phyloP scores from a whole-genome alignment of 1,284 basidiomycete species.

The Austroboletus niveus region DNA sequence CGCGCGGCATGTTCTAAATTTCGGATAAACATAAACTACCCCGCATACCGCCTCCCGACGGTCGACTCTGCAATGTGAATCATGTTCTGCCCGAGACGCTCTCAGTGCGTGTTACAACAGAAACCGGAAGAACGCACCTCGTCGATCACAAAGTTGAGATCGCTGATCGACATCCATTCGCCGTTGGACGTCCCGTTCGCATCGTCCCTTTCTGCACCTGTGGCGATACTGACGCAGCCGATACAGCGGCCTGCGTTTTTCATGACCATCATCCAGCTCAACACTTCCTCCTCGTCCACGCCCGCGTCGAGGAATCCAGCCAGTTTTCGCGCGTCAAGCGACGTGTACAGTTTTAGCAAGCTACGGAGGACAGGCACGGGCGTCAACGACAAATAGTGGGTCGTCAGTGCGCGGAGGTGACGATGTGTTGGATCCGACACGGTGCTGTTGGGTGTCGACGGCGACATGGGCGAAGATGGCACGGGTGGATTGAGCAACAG shows the following conservation, averaged over 20 bases:
- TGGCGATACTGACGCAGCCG: slow-evolving; percentile 29
- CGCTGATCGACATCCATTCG: slow-evolving; percentile 85
- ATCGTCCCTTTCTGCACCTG: slow-evolving; percentile 37
- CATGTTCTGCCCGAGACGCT: slow-evolving; percentile 67
- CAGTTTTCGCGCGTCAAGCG: slow-evolving; percentile 88
- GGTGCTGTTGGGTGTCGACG: slow-evolving; percentile 14
- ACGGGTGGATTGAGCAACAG: slow-evolving; percentile 46
- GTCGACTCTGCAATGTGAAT: slow-evolving; percentile 95
- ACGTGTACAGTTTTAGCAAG: slow-evolving; percentile 95
- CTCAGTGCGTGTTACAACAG: slow-evolving; percentile 1
- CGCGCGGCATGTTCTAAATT: slow-evolving; percentile 89
- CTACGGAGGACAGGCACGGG: slow-evolving; percentile 85
- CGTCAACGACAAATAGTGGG: slow-evolving; percentile 79
- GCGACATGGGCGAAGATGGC: slow-evolving; percentile 27
- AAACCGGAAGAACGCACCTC: slow-evolving; percentile 53
- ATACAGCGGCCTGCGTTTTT: slow-evolving; percentile 71
- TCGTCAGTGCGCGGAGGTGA: slow-evolving; percentile 56
- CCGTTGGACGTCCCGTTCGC: slow-evolving; percentile 71
- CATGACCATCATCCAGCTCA: slow-evolving; percentile 91
- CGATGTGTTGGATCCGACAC: slow-evolving; percentile 79
- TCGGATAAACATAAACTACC: slow-evolving; percentile 83
- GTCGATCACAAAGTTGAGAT: slow-evolving; percentile 94
- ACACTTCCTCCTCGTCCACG: slow-evolving; percentile 86
- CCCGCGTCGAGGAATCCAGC: slow-evolving; percentile 81
- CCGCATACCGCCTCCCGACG: slow-evolving; percentile 88